A percentile compares a stretch with the other conserved stretches of the same genome.
These are phyloP conservation scores for Picea abies DNA, from an alignment of 83 land plant species.

Conservation along the genomic window DNA sequence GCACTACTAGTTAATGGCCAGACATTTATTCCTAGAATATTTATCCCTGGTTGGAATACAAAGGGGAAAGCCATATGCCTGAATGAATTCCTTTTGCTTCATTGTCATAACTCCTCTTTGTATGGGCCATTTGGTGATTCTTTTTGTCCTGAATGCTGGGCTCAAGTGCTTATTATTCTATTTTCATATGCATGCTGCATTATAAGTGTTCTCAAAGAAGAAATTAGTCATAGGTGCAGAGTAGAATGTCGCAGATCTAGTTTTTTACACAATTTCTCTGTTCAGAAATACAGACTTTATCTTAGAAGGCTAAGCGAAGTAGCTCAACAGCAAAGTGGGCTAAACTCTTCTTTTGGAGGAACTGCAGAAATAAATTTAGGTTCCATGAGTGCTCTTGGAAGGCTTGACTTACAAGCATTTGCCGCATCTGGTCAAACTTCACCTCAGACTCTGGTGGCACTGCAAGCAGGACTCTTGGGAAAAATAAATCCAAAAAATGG, in stretches of 20 bases:
- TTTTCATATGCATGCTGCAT: neutral
- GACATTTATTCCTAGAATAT: neutral
- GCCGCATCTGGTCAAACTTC: constrained; percentile 64
- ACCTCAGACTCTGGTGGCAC: constrained; percentile 55
- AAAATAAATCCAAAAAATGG: constrained; percentile 29
- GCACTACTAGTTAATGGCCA: neutral
- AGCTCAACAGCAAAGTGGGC: constrained; percentile 56
- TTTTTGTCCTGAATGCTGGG: neutral
- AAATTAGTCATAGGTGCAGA: neutral
- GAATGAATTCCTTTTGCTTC: neutral
- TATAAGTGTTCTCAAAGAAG: neutral
- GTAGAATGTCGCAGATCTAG: neutral
- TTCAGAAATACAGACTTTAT: constrained; percentile 73
- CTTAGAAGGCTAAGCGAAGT: constrained; percentile 63
- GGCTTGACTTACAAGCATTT: constrained; percentile 56
- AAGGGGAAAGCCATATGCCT: constrained; percentile 1
- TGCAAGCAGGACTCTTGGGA: constrained; percentile 52
- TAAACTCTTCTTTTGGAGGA: constrained; percentile 35
- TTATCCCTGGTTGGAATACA: neutral
- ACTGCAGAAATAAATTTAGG: constrained; percentile 31
- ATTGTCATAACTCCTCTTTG: neutral
- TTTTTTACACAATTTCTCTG: constrained; percentile 12
- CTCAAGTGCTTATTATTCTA: neutral
- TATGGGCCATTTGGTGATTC: neutral
- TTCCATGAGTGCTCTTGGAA: constrained; percentile 27